Conservation (phyloP, 2,329 filamentous ascomycete genomes). For the Septoria linicola region DNA sequence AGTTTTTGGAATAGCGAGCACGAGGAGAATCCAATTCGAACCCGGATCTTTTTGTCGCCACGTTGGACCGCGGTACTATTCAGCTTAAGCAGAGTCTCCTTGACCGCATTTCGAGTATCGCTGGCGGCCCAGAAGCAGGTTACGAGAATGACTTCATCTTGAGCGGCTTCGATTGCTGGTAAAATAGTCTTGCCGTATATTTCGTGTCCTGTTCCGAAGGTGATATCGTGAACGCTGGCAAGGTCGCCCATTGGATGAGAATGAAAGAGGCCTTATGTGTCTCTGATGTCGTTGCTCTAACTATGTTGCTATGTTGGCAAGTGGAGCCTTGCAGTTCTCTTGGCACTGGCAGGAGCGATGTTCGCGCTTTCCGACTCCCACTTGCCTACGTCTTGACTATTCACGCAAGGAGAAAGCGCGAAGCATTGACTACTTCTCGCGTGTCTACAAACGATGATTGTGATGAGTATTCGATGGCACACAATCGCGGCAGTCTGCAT, state of each 20-base stretch:
- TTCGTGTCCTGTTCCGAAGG: conserved; percentile 47
- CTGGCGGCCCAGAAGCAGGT: conserved; percentile 82
- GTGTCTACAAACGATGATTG: too few relatives aligned
- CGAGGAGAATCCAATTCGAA: conserved; percentile 76
- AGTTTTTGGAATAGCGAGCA: conserved; percentile 71
- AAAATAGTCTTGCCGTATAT: conserved; percentile 51
- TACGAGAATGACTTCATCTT: conserved; percentile 68
- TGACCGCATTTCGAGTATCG: conserved; percentile 58
- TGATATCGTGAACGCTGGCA: conserved; percentile 39
- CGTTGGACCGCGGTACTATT: conserved; percentile 48
- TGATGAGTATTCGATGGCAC: too few relatives aligned
- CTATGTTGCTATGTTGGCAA: too few relatives aligned
- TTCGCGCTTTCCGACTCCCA: too few relatives aligned
- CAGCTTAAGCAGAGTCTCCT: conserved; percentile 58
- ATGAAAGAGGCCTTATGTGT: not conserved
- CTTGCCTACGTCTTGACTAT: too few relatives aligned
- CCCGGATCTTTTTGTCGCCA: conserved; percentile 46
- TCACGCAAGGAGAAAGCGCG: too few relatives aligned
- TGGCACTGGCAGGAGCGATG: too few relatives aligned
- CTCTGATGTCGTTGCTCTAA: too few relatives aligned
- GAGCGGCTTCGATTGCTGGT: conserved; percentile 60
- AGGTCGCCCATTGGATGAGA: conserved; percentile 4
- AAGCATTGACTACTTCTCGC: too few relatives aligned
- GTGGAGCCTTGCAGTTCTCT: too few relatives aligned
- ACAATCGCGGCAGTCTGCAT: too few relatives aligned